These are phyloP conservation scores for Nigrospora oryzae DNA, from an alignment of 2,329 filamentous ascomycete genomes.

Conservation along the genomic window DNA sequence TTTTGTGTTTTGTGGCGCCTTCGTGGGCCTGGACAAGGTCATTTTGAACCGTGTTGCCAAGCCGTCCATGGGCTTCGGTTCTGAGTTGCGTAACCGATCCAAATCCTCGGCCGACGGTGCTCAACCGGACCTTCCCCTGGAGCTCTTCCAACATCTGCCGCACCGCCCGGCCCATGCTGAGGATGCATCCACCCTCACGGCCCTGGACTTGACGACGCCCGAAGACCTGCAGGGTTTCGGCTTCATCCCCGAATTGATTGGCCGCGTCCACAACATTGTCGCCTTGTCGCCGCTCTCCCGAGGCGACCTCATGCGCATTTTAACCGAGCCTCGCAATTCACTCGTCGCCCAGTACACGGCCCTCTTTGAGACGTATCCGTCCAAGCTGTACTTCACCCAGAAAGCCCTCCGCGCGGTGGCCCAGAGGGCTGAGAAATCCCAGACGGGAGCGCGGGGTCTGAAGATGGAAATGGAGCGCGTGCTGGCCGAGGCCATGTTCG, in stretches of 20 bases:
- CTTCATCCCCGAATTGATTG: slow-evolving; percentile 91
- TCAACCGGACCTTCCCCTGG: slow-evolving; percentile 56
- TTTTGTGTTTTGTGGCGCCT: slow-evolving; percentile 94
- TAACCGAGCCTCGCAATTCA: slow-evolving; percentile 87
- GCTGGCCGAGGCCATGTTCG: slow-evolving; percentile 73
- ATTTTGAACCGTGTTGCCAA: slow-evolving; percentile 82
- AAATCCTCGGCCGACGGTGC: slow-evolving; percentile 23
- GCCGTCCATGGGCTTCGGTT: slow-evolving; percentile 83
- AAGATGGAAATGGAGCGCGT: slow-evolving; percentile 77
- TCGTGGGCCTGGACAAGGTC: slow-evolving; percentile 83
- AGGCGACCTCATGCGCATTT: slow-evolving; percentile 67
- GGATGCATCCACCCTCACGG: slow-evolving; percentile 36
- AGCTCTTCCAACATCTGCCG: slow-evolving; percentile 47
- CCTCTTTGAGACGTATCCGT: slow-evolving; percentile 73
- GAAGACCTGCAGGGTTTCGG: slow-evolving; percentile 76
- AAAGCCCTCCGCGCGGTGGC: slow-evolving; percentile 77
- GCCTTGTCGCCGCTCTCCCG: slow-evolving; percentile 69
- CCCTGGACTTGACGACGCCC: slow-evolving; percentile 65
- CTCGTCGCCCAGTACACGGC: slow-evolving; percentile 83
- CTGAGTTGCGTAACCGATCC: slow-evolving; percentile 57
- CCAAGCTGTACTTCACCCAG: slow-evolving; percentile 74
- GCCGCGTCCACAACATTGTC: slow-evolving; percentile 85
- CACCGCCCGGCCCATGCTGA: slow-evolving; percentile 33
- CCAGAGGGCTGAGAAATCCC: slow-evolving; percentile 47
- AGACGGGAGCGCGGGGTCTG: slow-evolving; percentile 71